These are phyloP conservation scores for Scytalidium lignicola DNA, from an alignment of 2,329 filamentous ascomycete species.

Conservation along the genomic window DNA sequence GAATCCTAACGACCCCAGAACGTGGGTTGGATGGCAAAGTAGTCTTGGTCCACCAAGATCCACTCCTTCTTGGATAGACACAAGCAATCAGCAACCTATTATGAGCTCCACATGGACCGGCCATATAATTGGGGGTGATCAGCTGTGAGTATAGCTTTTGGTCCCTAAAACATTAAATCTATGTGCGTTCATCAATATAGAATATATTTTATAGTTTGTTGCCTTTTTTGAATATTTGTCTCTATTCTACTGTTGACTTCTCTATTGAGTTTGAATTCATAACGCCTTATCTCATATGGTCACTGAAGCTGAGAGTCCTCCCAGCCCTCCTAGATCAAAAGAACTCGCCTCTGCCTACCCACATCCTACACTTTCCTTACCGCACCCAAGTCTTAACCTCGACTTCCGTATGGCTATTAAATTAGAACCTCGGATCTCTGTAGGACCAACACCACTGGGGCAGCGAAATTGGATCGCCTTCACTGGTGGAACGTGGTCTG, in stretches of 20 bases:
- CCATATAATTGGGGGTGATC: not conserved
- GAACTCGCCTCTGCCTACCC: constrained; percentile 14
- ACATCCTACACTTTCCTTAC: constrained; percentile 37
- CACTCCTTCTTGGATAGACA: constrained; percentile 5
- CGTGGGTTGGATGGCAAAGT: constrained; percentile 7
- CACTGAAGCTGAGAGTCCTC: constrained; percentile 3
- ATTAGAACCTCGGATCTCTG: constrained; percentile 37
- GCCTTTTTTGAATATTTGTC: not conserved
- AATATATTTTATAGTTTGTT: not conserved
- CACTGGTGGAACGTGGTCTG: constrained; percentile 41
- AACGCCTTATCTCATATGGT: not conserved
- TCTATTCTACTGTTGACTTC: not conserved
- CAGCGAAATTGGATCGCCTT: constrained; percentile 46
- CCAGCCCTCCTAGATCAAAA: constrained; percentile 13
- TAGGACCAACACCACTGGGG: constrained; percentile 36
- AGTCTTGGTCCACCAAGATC: not conserved
- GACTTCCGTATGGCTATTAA: constrained; percentile 46
- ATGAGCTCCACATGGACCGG: constrained; percentile 1
- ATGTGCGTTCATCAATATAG: not conserved
- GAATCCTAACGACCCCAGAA: constrained; percentile 3
- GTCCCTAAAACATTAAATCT: not conserved
- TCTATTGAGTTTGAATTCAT: not conserved
- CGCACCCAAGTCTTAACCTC: constrained; percentile 41
- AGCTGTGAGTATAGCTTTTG: not conserved
- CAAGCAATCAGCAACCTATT: constrained; percentile 3